Evolutionary conservation across 495 filamentous ascomycete species (phyloP), one percentile per base, ranked within the genome.

Genomic region (Xylaria cubensis): DNA sequence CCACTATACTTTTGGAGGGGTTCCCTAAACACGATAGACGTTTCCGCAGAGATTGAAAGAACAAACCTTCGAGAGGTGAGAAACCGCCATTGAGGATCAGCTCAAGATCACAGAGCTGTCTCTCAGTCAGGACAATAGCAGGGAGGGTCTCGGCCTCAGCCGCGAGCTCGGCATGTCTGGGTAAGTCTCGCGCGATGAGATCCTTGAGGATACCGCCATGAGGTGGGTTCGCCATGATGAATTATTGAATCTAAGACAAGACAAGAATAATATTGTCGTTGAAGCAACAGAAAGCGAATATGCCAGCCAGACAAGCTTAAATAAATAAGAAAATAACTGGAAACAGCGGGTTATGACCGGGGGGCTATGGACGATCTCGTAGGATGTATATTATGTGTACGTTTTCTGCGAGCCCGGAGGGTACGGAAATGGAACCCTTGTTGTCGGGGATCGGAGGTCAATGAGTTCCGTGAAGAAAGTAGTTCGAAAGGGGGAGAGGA

Each of bases 191-290:
- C 46, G 95, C 95, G 70, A 98, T 81, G 77, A 99, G 89, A 86
- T 99, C 96, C 90, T 98, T 98, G 74, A 99, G 91, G 84, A 95
- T 87, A 81, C 97, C 96, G 84, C 96, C 96, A 84, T 99, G 96
- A 67, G 96, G 96, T 82, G 92, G 80, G 86, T 97, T 89, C 48
- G 87, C 86, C 87, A 89, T 89, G 29, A 56, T 83, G 61, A 55
- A 12, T 32, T 50, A 15, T 13, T 56, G 59, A 29, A 41, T 17
- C 17, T 36, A 19, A 39, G 26, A 6, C 19, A 3, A 24, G 26
- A 34, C n/a, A 42, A 17, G 29, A 10, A 21, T 19, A 34, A 69
- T 12, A 29, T 29, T 29, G 2, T 13, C 36, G 34, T 13, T 64
- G 6, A 46, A 44, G 9, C 24, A 64, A 24, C 42, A 34, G 42